A percentile compares a stretch with the other conserved stretches of the same genome.
Evolutionary conservation across 306 rosid genomes (phyloP).

Genomic region (Cotoneaster glaucophyllus): DNA sequence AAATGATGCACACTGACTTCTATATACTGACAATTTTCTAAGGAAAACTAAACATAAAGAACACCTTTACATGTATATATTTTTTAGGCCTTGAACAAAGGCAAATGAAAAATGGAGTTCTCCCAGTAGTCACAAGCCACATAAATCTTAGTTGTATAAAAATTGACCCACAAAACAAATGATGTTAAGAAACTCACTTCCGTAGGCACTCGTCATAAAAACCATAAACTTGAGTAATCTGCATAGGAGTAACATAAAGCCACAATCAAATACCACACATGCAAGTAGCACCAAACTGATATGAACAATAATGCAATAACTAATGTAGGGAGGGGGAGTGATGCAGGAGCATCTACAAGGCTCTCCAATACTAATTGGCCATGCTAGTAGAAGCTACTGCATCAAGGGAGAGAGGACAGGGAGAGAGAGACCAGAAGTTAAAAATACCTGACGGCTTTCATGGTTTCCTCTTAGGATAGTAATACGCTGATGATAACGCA

Average conservation of each 20-base stretch:
- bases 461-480: conserved; percentile 97
- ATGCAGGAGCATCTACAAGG: too few relatives aligned
- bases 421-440: neutral
- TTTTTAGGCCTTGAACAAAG: neutral
- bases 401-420: neutral
- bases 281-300: neutral
- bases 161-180: neutral
- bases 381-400: too few relatives aligned
- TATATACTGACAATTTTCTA: neutral
- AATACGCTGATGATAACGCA: conserved; percentile 82
- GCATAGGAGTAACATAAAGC: conserved; percentile 29
- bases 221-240: conserved; percentile 98
- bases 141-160: neutral
- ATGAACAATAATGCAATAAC: neutral
- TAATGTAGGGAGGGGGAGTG: neutral
- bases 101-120: neutral
- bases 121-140: neutral
- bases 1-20: neutral
- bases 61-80: neutral
- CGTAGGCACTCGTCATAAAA: conserved; percentile 93
- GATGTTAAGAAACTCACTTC: conserved; percentile 55
- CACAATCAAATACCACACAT: conserved; percentile 16
- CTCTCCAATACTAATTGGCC: too few relatives aligned
- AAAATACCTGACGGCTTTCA: conserved; percentile 94
- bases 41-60: neutral